Evolutionary conservation across 208 protist genomes (phyloP).

Genomic region (Leishmania turanica): DNA sequence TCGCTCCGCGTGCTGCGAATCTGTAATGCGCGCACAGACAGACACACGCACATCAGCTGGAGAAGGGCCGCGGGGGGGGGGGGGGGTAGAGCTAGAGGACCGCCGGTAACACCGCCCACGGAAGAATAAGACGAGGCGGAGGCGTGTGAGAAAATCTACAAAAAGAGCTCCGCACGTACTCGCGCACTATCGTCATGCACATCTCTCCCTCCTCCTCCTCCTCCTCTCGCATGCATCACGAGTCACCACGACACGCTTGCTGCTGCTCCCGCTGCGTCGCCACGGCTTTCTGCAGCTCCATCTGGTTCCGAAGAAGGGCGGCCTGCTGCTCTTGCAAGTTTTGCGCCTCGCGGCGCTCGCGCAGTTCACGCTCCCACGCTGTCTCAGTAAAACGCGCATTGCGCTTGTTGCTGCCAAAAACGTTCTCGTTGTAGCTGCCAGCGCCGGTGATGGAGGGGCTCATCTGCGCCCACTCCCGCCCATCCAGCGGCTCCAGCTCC

Average conservation of each 20-base stretch:
- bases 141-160: neutral
- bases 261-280: slow-evolving; percentile 10
- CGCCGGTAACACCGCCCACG: neutral
- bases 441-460: slow-evolving; percentile 50
- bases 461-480: slow-evolving; percentile 12
- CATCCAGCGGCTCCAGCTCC: slow-evolving; percentile 24
- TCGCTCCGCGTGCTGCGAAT: neutral
- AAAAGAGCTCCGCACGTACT: neutral
- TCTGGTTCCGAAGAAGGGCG: slow-evolving; percentile 18
- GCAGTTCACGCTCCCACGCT: slow-evolving; percentile 79
- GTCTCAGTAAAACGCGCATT: slow-evolving; percentile 68
- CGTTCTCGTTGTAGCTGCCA: slow-evolving; percentile 53
- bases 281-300: slow-evolving; percentile 31
- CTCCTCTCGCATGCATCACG: neutral
- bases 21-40: neutral
- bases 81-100: neutral
- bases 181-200: neutral
- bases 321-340: slow-evolving; percentile 9
- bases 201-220: neutral
- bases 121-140: neutral
- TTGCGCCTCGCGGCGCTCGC: slow-evolving; percentile 50
- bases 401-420: slow-evolving; percentile 66
- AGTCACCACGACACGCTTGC: neutral
- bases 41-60: neutral
- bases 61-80: neutral